Evolutionary conservation across 1,284 basidiomycete genomes (phyloP).

Genomic region (Leucoagaricus sp.): DNA sequence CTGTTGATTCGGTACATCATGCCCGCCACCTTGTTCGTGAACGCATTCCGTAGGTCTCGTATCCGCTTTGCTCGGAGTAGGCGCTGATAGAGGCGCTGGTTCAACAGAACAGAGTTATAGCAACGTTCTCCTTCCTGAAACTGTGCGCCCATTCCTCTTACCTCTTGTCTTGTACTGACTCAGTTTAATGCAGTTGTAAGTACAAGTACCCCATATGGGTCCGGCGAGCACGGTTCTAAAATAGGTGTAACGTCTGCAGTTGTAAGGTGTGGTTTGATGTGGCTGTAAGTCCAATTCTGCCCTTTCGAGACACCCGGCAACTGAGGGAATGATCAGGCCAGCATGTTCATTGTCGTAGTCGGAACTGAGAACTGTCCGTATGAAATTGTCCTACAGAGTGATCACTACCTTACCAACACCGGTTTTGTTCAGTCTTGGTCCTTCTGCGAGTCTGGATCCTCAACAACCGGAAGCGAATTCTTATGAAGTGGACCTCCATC

Average conservation of each 20-base stretch:
- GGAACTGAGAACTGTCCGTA: conserved; percentile 41
- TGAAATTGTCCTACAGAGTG: not conserved
- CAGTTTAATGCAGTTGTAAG: conserved; percentile 4
- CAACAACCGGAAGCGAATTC: conserved; percentile 34
- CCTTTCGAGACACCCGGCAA: not conserved
- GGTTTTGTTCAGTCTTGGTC: conserved; percentile 33
- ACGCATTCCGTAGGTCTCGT: conserved; percentile 37
- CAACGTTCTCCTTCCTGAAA: conserved; percentile 14
- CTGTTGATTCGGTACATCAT: conserved; percentile 50
- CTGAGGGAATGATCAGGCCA: conserved; percentile 22
- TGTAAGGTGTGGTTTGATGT: conserved; percentile 34
- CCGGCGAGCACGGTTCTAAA: not conserved
- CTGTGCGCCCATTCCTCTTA: not conserved
- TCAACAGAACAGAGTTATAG: conserved; percentile 26
- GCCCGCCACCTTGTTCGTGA: conserved; percentile 36
- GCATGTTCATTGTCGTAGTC: conserved; percentile 38
- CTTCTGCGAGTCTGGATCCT: conserved; percentile 45
- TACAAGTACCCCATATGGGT: conserved; percentile 6
- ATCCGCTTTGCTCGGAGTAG: not conserved
- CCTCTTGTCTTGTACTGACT: not conserved
- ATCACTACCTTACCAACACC: not conserved
- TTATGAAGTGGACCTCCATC: conserved; percentile 36
- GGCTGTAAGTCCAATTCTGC: conserved; percentile 20
- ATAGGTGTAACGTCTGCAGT: not conserved
- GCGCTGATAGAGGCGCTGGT: conserved; percentile 10